Conservation (phyloP, 2,329 filamentous ascomycete genomes). For the Grosmannia huntii region DNA sequence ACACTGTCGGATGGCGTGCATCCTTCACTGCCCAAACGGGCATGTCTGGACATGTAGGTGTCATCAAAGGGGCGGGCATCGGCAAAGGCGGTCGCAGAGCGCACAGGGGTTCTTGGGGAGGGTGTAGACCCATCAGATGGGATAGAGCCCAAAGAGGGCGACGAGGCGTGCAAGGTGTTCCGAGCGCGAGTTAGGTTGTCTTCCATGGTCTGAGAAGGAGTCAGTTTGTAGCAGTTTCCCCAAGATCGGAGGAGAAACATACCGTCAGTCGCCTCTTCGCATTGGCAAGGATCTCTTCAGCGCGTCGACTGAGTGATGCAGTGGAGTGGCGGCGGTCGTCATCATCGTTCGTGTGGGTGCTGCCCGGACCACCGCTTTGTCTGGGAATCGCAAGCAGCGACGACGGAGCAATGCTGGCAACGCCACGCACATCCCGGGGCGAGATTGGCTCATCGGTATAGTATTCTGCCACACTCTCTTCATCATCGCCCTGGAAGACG, state of each 20-base stretch:
- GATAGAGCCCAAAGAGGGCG: slow-evolving; percentile 54
- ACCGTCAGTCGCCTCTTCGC: slow-evolving; percentile 82
- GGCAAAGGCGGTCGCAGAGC: slow-evolving; percentile 23
- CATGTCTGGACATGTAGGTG: slow-evolving; percentile 32
- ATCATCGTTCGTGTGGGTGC: slow-evolving; percentile 28
- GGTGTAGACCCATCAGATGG: slow-evolving; percentile 38
- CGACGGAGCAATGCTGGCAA: neutral
- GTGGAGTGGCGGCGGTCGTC: slow-evolving; percentile 21
- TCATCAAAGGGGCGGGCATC: slow-evolving; percentile 16
- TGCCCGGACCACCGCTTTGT: slow-evolving; percentile 10
- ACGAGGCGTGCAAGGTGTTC: slow-evolving; percentile 48
- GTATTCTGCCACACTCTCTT: slow-evolving; percentile 50
- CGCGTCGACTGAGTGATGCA: slow-evolving; percentile 59
- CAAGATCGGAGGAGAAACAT: slow-evolving; percentile 21
- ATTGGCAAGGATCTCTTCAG: slow-evolving; percentile 83
- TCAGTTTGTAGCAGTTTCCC: neutral
- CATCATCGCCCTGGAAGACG: slow-evolving; percentile 54
- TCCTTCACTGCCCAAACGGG: slow-evolving; percentile 46
- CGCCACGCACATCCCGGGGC: slow-evolving; percentile 14
- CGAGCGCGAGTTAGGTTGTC: slow-evolving; percentile 73
- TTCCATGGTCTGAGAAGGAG: slow-evolving; percentile 63
- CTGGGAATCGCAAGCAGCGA: slow-evolving; percentile 10
- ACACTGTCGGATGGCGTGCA: neutral
- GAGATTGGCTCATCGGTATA: slow-evolving; percentile 33
- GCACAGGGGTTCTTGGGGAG: slow-evolving; percentile 33